phyloP scores from a whole-genome alignment of 768 basidiomycete genomes.

The Leccinum obscurum region DNA sequence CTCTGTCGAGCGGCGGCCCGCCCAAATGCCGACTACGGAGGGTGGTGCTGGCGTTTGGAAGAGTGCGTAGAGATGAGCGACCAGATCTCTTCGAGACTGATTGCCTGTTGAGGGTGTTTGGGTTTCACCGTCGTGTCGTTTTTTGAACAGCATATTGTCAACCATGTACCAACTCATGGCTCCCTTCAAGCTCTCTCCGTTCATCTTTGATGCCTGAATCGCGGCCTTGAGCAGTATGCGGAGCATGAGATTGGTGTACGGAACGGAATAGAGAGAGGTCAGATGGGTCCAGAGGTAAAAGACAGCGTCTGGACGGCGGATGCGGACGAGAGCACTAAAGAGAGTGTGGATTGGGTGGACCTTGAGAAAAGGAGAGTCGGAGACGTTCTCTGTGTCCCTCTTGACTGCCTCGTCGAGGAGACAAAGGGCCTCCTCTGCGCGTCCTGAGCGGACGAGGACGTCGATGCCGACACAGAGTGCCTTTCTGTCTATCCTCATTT shows the following conservation, averaged over 20 bases:
- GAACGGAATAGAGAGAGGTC: constrained; percentile 53
- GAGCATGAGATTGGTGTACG: constrained; percentile 57
- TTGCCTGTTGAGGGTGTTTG: background rate
- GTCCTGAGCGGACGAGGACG: constrained; percentile 44
- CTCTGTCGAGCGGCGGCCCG: constrained; percentile 44
- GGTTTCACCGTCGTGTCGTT: constrained; percentile 5
- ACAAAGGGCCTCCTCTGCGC: constrained; percentile 48
- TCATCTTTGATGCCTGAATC: constrained; percentile 49
- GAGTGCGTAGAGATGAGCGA: constrained; percentile 11
- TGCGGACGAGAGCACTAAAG: constrained; percentile 48
- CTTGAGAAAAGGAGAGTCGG: constrained; percentile 17
- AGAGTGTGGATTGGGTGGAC: constrained; percentile 42
- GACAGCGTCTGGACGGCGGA: constrained; percentile 59
- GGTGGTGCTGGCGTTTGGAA: constrained; percentile 26
- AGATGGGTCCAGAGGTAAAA: constrained; percentile 73
- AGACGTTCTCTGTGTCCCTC: constrained; percentile 17
- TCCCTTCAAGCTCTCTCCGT: constrained; percentile 52
- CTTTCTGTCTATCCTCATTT: constrained; percentile 41
- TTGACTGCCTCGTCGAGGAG: constrained; percentile 46
- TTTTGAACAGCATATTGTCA: constrained; percentile 21
- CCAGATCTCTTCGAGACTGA: constrained; percentile 11
- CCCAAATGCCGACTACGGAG: constrained; percentile 46
- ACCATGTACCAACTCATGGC: constrained; percentile 38
- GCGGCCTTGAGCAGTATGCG: constrained; percentile 62
- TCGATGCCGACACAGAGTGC: constrained; percentile 53